Evolutionary conservation across 2,329 filamentous ascomycete species (phyloP).

Genomic region (Aspergillus brunneoviolaceus): DNA sequence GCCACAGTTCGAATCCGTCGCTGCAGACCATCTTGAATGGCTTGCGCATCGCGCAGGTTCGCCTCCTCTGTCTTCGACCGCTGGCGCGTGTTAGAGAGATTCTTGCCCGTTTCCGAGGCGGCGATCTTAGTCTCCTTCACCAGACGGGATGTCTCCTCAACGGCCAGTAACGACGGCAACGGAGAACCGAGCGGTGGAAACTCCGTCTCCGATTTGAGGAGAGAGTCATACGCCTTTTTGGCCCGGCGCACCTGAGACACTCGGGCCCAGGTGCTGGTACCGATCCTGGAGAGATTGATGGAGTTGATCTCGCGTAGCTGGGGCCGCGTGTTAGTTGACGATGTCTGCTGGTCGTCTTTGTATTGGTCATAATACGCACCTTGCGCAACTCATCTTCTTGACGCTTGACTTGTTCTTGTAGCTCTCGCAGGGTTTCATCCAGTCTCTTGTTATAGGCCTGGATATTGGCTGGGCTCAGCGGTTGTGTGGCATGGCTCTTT

Average conservation of each 20-base stretch:
- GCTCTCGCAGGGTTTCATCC: conserved; percentile 65
- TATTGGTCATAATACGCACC: conserved; percentile 32
- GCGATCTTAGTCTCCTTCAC: conserved; percentile 64
- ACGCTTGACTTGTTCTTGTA: conserved; percentile 55
- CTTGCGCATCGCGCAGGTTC: conserved; percentile 48
- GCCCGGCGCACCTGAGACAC: conserved; percentile 53
- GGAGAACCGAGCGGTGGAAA: conserved; percentile 67
- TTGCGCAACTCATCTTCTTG: conserved; percentile 50
- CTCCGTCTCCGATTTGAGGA: conserved; percentile 62
- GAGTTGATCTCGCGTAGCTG: conserved; percentile 36
- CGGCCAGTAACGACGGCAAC: conserved; percentile 68
- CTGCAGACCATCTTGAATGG: conserved; percentile 50
- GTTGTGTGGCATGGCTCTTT: conserved; percentile 31
- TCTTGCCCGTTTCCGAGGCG: conserved; percentile 47
- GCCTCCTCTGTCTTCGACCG: conserved; percentile 47
- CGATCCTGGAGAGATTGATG: conserved; percentile 32
- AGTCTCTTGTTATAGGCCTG: conserved; percentile 46
- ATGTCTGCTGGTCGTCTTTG: neutral
- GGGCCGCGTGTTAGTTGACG: conserved; percentile 15
- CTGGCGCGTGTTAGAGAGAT: conserved; percentile 39
- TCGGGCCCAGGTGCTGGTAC: conserved; percentile 32
- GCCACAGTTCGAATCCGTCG: conserved; percentile 61
- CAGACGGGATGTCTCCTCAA: conserved; percentile 65
- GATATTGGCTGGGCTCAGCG: conserved; percentile 28
- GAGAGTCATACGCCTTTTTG: conserved; percentile 64